Evolutionary conservation across 2,329 filamentous ascomycete genomes (phyloP), one percentile per base, ranked within the genome.

Genomic region (Pseudocercospora fijiensis): DNA sequence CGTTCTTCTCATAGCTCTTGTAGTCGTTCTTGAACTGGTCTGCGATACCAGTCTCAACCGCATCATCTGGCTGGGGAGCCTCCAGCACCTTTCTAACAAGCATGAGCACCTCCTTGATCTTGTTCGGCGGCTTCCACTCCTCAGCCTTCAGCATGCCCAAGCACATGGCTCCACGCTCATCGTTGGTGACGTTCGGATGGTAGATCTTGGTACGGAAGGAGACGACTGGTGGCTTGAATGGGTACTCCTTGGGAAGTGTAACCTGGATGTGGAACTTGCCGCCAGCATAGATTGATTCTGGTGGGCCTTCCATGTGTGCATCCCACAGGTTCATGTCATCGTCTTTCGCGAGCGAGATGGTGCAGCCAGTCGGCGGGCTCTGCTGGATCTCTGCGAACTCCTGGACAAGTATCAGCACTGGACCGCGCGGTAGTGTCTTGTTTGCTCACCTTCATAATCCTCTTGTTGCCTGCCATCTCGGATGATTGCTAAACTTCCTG

Each of bases 121-220:
- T 90, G 73, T 89, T 90, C 65, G 88, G 88, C 18, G 93, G 93
- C 83, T 96, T 97, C 93, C 93, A 97, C 78, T 91, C 88, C 73
- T 96, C 92, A 28, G 89, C 78, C 76, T 93, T 91, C 71, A 97
- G 86, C 78, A 93, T 85, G 65, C 86, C 88, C 51, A 97, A 83
- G 79, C 93, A 97, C 86, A 97, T 91, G 79, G 85, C 89, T 66
- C 93, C 93, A 70, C 87, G 86, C 74, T 86, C 85, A 78, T 96
- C 92, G 83, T 96, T 95, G 74, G 89, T 92, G 64, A 97, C 86
- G 80, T 97, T 97, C 51, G 93, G 92, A 81, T 97, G 93, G 85
- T 96, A 97, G 82, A 96, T 90, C 79, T 93, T 94, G 58, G 92
- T 96, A 69, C 83, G 81, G 84, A 96, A 96, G 74, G 84, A 87